phyloP scores from a whole-genome alignment of 345 rosid genomes.

The Eucalyptus curtisii region DNA sequence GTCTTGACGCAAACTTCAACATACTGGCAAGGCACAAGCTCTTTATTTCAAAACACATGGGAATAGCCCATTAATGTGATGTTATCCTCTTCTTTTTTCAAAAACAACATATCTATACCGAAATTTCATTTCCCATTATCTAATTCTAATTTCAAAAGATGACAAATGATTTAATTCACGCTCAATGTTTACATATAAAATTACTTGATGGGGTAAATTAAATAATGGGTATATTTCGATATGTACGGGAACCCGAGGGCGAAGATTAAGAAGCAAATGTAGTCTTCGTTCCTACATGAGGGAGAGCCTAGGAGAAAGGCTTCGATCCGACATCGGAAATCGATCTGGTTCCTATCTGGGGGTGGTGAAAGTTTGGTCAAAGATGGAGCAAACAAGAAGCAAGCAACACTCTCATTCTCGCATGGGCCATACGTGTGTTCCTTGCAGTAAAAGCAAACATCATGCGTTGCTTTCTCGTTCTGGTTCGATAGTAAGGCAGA shows the following conservation, averaged over 20 bases:
- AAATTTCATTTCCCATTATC: background rate
- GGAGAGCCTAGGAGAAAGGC: background rate
- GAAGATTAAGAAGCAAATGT: background rate
- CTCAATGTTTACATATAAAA: background rate
- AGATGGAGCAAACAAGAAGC: background rate
- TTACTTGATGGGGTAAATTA: fast-evolving
- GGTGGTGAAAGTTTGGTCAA: background rate
- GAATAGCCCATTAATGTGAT: background rate
- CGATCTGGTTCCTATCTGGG: background rate
- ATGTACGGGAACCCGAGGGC: fast-evolving
- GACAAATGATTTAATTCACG: fast-evolving
- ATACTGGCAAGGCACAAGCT: fast-evolving
- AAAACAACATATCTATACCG: background rate
- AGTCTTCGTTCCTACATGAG: background rate
- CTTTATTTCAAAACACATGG: no score
- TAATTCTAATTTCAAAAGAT: background rate
- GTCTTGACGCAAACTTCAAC: background rate
- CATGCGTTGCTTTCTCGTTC: background rate
- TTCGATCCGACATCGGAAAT: background rate
- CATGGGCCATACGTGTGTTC: background rate
- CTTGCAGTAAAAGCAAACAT: background rate
- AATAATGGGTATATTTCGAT: background rate
- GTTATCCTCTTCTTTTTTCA: fast-evolving
- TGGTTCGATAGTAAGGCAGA: background rate
- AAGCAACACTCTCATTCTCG: background rate